Base-by-base conservation (phyloP, 2,329 filamentous ascomycete species). In the Sporothrix curviconia region DNA sequence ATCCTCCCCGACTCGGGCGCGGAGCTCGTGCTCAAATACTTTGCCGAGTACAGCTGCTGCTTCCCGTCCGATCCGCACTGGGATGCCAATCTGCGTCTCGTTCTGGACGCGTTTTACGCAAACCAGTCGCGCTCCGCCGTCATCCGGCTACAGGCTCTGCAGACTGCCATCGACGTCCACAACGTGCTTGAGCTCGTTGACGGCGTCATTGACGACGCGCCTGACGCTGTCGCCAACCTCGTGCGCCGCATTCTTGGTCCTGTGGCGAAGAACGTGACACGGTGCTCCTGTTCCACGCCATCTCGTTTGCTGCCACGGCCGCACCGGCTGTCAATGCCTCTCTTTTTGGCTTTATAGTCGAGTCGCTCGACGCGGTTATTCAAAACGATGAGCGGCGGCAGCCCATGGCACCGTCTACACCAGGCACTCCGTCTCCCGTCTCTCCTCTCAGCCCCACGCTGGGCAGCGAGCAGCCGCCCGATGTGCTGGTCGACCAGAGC, bases 21-120 rank as follows among this genome's bases (percentile, higher is more conserved):
- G 1, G 79, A 78, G 47, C 74, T 86, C 11, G 79, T 90, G 24
- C 77, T 90, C 43, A 79, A 83, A 44, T 83, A 89, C 66, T 87
- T 86, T 62, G 78, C 80, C 56, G 82, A 88, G 55, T 86, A 87
- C 62, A 78, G 85, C 46, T 85, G 83, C 64, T 87, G 88, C 64
- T 86, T 85, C 44, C 87, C 87, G 2, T 88, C 87, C 0, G 85
- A 89, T 63, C 70, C 78, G 47, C 75, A 81, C 36, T 91, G 87
- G 87, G 78, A 86, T 60, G 71, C 78, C 2, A 87, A 89, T 54
- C 74, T 87, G 55, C 72, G 74, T 15, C 71, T 82, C 25, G 77
- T 90, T 1, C 68, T 89, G 15, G 74, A 80, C 19, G 78, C 78
- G 1, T 86, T 90, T 65, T 84, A 88, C 63, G 78, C 79, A 42